phyloP scores from a whole-genome alignment of 805 yeast genomes.

The Candida awuae region DNA sequence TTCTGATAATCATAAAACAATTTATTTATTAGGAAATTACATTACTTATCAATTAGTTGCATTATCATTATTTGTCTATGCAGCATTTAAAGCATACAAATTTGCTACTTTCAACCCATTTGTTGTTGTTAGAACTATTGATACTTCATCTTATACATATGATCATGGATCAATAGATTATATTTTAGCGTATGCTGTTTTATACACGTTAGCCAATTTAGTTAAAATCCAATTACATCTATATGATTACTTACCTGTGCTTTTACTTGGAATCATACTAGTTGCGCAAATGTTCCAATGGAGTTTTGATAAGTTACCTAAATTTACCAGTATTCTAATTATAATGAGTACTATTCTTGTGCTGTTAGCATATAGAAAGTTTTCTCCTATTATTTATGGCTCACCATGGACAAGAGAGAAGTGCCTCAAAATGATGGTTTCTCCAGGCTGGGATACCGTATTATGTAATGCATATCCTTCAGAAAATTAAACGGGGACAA shows the following conservation, averaged over 20 bases:
- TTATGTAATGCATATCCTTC: conserved; percentile 9
- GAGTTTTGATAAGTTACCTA: conserved; percentile 25
- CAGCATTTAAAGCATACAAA: conserved; percentile 10
- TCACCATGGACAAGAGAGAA: conserved; percentile 34
- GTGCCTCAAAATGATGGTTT: conserved; percentile 27
- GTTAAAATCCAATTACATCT: conserved; percentile 34
- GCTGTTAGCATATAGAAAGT: conserved; percentile 23
- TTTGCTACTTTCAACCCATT: conserved; percentile 19
- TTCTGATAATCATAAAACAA: conserved; percentile 27
- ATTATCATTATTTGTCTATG: conserved; percentile 25
- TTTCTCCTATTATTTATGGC: conserved; percentile 41
- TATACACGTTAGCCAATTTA: conserved; percentile 47
- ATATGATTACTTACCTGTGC: conserved; percentile 42
- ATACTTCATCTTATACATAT: conserved; percentile 12
- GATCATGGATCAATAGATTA: conserved; percentile 28
- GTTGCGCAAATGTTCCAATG: conserved; percentile 39
- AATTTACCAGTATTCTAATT: conserved; percentile 25
- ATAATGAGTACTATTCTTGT: conserved; percentile 17
- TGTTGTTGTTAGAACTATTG: conserved; percentile 1
- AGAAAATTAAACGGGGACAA: background rate
- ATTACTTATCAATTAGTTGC: conserved; percentile 45
- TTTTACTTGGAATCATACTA: conserved; percentile 41
- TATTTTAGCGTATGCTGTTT: conserved; percentile 49
- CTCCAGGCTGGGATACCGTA: conserved; percentile 13
- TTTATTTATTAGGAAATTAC: conserved; percentile 61